These are phyloP conservation scores for Acacia concinna DNA, from an alignment of 331 rosid genomes.

Conservation along the genomic window DNA sequence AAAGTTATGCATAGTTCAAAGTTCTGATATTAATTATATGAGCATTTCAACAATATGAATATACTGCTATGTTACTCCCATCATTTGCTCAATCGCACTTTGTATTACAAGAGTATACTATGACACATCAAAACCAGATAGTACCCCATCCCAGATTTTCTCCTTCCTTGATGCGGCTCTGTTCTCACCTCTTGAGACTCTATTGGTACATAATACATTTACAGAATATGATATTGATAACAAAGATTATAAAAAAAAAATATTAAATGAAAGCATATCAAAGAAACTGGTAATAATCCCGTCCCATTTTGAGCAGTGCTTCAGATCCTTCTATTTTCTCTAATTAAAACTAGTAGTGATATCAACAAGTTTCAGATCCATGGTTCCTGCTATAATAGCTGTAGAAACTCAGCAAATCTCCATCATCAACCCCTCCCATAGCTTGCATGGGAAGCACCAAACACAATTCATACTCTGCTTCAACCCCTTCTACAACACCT, in stretches of 20 bases:
- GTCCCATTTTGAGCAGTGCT: conserved; percentile 23
- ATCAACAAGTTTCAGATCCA: conserved; percentile 46
- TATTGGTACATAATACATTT: conserved; percentile 24
- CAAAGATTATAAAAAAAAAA: background rate
- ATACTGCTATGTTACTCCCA: background rate
- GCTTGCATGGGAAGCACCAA: conserved; percentile 38
- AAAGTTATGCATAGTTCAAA: background rate
- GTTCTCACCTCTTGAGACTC: background rate
- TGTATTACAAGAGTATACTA: background rate
- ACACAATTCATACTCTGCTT: conserved; percentile 6
- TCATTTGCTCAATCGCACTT: background rate
- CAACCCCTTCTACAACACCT: conserved; percentile 48
- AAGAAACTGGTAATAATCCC: conserved; percentile 34
- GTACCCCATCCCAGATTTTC: conserved; percentile 15
- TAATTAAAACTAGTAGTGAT: conserved; percentile 30
- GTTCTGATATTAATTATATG: background rate
- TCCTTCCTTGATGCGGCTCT: background rate
- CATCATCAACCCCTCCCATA: background rate
- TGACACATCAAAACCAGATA: background rate
- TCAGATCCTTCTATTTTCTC: conserved; percentile 30
- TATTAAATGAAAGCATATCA: background rate
- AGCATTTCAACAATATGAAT: background rate
- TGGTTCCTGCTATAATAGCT: conserved; percentile 29
- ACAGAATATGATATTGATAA: conserved; percentile 30
- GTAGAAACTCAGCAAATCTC: conserved; percentile 36